These are phyloP conservation scores for Syzygium malaccense DNA, from an alignment of 441 rosid genomes.

Conservation along the genomic window DNA sequence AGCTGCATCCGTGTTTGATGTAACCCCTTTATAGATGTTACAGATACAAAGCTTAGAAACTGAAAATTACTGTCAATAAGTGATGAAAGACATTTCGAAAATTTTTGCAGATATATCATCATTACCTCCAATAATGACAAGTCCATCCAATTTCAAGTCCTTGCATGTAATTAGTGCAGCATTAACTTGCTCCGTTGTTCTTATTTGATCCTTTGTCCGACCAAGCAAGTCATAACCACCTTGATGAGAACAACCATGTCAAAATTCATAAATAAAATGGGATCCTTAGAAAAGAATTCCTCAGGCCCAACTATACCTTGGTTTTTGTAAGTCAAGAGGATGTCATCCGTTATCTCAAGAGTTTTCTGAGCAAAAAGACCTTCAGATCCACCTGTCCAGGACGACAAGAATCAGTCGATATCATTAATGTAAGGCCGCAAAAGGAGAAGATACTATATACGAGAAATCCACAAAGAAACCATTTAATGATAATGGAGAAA, in stretches of 20 bases:
- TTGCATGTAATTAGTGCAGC: conserved; percentile 83
- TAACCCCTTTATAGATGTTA: conserved; percentile 61
- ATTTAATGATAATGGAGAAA: not conserved
- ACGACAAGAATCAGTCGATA: not conserved
- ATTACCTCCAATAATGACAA: conserved; percentile 95
- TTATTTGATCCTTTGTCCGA: conserved; percentile 94
- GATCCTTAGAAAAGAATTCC: not conserved
- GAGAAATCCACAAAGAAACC: not conserved
- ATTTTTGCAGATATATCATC: not conserved
- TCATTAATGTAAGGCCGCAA: not conserved
- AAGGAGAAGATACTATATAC: not conserved
- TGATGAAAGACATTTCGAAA: not conserved
- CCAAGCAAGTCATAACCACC: conserved; percentile 99
- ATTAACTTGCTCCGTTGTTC: conserved; percentile 91
- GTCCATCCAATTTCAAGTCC: conserved; percentile 89
- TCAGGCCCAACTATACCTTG: conserved; percentile 48
- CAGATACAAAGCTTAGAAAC: not conserved
- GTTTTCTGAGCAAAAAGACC: conserved; percentile 95
- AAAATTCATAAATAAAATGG: not conserved
- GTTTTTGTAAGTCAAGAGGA: conserved; percentile 82
- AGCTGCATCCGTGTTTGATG: conserved; percentile 98
- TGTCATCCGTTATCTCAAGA: conserved; percentile 73
- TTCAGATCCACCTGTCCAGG: conserved; percentile 87
- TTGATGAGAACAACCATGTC: conserved; percentile 15
- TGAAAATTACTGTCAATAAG: not conserved